A percentile compares a stretch with the other conserved stretches of the same genome.
These are phyloP conservation scores for Globisporangium rhizosaccharum DNA, from an alignment of 352 stramenopile species.

Conservation along the genomic window DNA sequence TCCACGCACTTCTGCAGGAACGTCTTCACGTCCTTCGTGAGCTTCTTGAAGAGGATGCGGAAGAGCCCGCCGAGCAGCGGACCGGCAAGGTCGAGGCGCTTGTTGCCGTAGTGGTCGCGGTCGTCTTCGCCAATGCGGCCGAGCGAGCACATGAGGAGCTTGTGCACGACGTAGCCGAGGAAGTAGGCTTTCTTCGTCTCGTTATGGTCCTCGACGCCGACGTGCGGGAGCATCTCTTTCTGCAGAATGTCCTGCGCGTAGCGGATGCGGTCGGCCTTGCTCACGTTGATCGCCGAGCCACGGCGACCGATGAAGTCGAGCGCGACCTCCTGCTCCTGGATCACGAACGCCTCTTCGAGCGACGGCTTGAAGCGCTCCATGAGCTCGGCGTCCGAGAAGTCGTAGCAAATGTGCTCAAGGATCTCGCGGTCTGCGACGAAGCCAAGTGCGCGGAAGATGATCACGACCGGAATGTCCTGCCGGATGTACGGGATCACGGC, in stretches of 20 bases:
- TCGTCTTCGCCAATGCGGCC: slow-evolving; percentile 97
- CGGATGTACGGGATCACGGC: slow-evolving; percentile 98
- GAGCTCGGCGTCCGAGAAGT: slow-evolving; percentile 98
- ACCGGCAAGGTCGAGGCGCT: slow-evolving; percentile 98
- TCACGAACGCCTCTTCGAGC: slow-evolving; percentile 98
- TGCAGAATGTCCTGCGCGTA: slow-evolving; percentile 99
- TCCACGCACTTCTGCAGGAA: slow-evolving; percentile 91
- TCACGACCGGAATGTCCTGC: slow-evolving; percentile 97
- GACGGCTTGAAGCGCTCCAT: slow-evolving; percentile 99
- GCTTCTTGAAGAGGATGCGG: slow-evolving; percentile 97
- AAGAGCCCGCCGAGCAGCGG: slow-evolving; percentile 97
- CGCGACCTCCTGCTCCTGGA: slow-evolving; percentile 96
- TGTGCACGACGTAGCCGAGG: slow-evolving; percentile 99
- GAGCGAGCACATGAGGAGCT: slow-evolving; percentile 98
- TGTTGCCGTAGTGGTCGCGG: slow-evolving; percentile 99
- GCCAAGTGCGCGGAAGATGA: slow-evolving; percentile 98
- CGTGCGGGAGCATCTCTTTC: slow-evolving; percentile 99
- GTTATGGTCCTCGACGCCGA: slow-evolving; percentile 97
- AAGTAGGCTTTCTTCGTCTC: slow-evolving; percentile 98
- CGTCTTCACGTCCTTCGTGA: slow-evolving; percentile 98
- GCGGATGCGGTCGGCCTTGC: slow-evolving; percentile 96
- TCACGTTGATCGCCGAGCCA: slow-evolving; percentile 93
- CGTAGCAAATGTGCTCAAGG: slow-evolving; percentile 98
- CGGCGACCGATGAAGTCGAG: slow-evolving; percentile 98
- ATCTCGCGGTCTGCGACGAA: slow-evolving; percentile 97